Percentiles rank a stretch among this genome's conserved stretches.
Evolutionary conservation across 1,284 basidiomycete species (phyloP).

Genomic region (Cryptococcus jaspeensis): DNA sequence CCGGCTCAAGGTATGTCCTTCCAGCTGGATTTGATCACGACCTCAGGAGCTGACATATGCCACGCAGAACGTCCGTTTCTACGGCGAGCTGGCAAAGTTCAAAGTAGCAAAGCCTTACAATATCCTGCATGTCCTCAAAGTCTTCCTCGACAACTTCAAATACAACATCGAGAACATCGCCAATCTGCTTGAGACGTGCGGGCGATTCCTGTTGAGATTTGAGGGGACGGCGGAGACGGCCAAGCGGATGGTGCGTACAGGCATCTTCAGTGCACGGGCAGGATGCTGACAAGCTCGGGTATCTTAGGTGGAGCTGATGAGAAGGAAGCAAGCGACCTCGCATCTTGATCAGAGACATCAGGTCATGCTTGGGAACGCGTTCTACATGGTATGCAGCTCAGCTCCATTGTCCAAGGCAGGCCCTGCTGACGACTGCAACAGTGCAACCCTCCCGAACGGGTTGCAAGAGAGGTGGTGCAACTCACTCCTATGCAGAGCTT

Average conservation of each 20-base stretch:
- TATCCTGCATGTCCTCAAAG: conserved; percentile 94
- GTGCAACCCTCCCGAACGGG: conserved; percentile 95
- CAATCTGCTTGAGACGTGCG: conserved; percentile 88
- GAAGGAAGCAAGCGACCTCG: conserved; percentile 86
- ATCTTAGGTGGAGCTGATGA: conserved; percentile 83
- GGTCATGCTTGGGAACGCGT: conserved; percentile 93
- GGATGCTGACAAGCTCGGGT: conserved; percentile 10
- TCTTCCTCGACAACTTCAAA: conserved; percentile 92
- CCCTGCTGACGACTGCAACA: conserved; percentile 44
- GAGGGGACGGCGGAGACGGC: conserved; percentile 86
- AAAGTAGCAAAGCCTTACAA: conserved; percentile 86
- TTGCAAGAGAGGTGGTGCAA: conserved; percentile 77
- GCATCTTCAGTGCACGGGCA: not conserved
- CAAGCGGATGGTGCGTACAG: conserved; percentile 35
- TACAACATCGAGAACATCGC: conserved; percentile 93
- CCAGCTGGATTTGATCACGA: not conserved
- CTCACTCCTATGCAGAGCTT: conserved; percentile 88
- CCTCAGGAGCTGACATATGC: conserved; percentile 5
- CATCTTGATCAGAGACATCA: conserved; percentile 89
- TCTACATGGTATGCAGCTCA: conserved; percentile 72
- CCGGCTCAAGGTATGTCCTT: conserved; percentile 67
- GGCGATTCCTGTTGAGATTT: conserved; percentile 82
- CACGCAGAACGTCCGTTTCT: conserved; percentile 76
- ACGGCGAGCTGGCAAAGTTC: conserved; percentile 94
- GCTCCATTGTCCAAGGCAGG: not conserved